Conservation (phyloP, 106 monocot genomes). For the Apostasia ramifera region DNA sequence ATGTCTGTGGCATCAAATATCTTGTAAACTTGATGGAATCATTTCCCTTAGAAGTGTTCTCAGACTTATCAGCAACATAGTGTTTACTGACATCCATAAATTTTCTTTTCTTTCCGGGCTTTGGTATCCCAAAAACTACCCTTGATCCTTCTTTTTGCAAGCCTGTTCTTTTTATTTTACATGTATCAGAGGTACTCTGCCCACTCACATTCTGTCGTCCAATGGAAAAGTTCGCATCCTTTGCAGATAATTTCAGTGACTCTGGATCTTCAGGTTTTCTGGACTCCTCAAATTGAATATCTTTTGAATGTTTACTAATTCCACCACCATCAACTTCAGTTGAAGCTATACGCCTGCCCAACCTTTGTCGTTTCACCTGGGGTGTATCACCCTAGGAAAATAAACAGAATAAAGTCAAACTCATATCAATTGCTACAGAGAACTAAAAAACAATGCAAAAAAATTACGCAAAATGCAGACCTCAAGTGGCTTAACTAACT, state of each 20-base stretch:
- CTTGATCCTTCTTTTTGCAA: conserved; percentile 69
- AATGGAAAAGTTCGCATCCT: conserved; percentile 56
- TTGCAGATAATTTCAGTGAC: conserved; percentile 41
- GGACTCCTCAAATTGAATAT: conserved; percentile 13
- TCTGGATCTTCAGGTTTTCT: conserved; percentile 32
- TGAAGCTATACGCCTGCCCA: conserved; percentile 26
- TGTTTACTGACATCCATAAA: conserved; percentile 99
- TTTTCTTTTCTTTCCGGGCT: conserved; percentile 90
- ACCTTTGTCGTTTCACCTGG: conserved; percentile 60
- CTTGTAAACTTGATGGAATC: conserved; percentile 44
- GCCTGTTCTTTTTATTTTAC: conserved; percentile 42
- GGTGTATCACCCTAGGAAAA: conserved; percentile 72
- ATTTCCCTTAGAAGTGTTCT: conserved; percentile 32
- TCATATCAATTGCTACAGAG: not conserved
- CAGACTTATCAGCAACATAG: conserved; percentile 52
- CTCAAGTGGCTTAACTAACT: conserved; percentile 29
- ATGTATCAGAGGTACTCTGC: conserved; percentile 25
- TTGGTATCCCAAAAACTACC: conserved; percentile 90
- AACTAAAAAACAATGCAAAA: not conserved
- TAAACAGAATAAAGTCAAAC: not conserved
- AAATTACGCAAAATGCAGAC: conserved; percentile 23
- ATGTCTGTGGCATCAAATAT: conserved; percentile 61
- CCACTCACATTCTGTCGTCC: conserved; percentile 55
- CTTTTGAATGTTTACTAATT: conserved; percentile 8
- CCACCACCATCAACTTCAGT: conserved; percentile 21